A percentile compares a stretch with the other conserved stretches of the same genome.
phyloP scores from a whole-genome alignment of 2,329 filamentous ascomycete species.

The Sarocladium oryzae region DNA sequence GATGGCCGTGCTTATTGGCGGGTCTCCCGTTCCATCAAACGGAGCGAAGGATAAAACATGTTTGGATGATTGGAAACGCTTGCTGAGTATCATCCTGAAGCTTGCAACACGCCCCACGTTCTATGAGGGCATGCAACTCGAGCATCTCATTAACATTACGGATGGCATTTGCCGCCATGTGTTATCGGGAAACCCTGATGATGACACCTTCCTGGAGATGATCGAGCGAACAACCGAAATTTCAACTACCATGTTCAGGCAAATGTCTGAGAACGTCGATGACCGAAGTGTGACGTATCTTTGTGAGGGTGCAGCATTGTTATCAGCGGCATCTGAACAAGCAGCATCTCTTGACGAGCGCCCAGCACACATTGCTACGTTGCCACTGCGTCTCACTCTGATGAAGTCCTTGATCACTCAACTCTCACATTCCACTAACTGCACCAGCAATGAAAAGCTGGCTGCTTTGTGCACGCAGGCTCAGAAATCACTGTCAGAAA shows the following conservation, averaged over 20 bases:
- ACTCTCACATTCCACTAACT: slow-evolving; percentile 21
- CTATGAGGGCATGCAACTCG: slow-evolving; percentile 39
- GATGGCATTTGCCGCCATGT: slow-evolving; percentile 20
- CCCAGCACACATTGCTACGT: slow-evolving; percentile 11
- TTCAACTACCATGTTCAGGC: slow-evolving; percentile 28
- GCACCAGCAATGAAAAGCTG: slow-evolving; percentile 18
- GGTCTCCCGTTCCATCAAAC: not conserved
- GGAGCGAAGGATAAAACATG: slow-evolving; percentile 16
- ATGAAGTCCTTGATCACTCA: slow-evolving; percentile 27
- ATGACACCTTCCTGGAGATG: slow-evolving; percentile 24
- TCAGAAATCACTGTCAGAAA: slow-evolving; percentile 21
- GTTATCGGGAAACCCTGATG: slow-evolving; percentile 5
- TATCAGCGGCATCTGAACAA: slow-evolving; percentile 17
- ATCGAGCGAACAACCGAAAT: slow-evolving; percentile 26
- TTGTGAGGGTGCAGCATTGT: slow-evolving; percentile 17
- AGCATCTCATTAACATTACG: slow-evolving; percentile 27
- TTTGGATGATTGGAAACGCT: slow-evolving; percentile 26
- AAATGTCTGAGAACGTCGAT: slow-evolving; percentile 38
- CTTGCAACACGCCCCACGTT: slow-evolving; percentile 46
- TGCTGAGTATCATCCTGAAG: slow-evolving; percentile 41
- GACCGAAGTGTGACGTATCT: slow-evolving; percentile 37
- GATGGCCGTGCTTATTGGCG: slow-evolving; percentile 25
- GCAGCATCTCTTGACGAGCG: slow-evolving; percentile 7
- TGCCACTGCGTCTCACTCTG: slow-evolving; percentile 28
- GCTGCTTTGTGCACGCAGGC: slow-evolving; percentile 18